phyloP scores from a whole-genome alignment of 805 yeast species.

The Pichia kluyveri region DNA sequence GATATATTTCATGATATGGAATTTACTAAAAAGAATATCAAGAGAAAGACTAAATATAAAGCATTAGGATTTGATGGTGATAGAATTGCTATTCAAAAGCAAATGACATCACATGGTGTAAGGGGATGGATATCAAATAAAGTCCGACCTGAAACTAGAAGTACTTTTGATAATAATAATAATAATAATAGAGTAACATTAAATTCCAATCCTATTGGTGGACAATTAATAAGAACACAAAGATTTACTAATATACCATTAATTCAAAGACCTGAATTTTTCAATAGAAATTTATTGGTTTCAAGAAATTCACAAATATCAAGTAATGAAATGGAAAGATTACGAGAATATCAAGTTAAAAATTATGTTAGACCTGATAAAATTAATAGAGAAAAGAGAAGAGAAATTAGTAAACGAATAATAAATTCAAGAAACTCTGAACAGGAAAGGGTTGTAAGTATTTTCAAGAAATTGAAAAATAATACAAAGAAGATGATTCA shows the following conservation, averaged over 20 bases:
- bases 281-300: neutral
- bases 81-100: neutral
- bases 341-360: neutral
- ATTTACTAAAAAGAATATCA: neutral
- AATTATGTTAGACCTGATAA: neutral
- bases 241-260: neutral
- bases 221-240: neutral
- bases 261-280: constrained; percentile 3
- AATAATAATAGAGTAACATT: neutral
- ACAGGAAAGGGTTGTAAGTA: neutral
- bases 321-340: neutral
- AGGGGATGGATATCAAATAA: constrained; percentile 1
- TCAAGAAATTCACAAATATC: neutral
- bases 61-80: neutral
- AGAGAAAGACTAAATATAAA: neutral
- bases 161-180: neutral
- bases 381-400: neutral
- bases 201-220: neutral
- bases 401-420: neutral
- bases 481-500: neutral
- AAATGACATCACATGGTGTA: neutral
- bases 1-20: neutral
- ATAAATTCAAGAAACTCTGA: neutral
- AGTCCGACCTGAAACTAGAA: neutral
- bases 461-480: neutral